phyloP scores from a whole-genome alignment of 257 asterid genomes.

The Nemophila menziesii region DNA sequence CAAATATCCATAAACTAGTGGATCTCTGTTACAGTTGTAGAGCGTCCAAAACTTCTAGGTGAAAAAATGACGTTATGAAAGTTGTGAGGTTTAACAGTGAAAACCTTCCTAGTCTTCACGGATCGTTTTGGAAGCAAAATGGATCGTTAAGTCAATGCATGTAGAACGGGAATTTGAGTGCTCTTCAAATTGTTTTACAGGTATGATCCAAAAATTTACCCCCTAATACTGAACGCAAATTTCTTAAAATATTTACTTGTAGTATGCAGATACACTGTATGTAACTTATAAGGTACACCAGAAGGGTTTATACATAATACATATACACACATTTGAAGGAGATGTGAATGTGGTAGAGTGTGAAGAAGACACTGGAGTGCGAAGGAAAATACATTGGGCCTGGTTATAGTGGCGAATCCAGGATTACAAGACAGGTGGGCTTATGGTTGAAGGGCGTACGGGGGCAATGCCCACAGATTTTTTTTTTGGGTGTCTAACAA shows the following conservation, averaged over 20 bases:
- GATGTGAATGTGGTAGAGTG: too few species aligned
- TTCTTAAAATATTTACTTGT: too few species aligned
- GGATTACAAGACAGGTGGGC: too few species aligned
- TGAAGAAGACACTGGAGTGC: too few species aligned
- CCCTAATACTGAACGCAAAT: too few species aligned
- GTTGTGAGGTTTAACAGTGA: constrained; percentile 11
- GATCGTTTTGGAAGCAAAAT: constrained; percentile 16
- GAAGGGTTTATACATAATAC: constrained; percentile 12
- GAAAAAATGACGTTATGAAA: constrained; percentile 15
- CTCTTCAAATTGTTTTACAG: constrained; percentile 3
- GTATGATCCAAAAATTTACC: constrained; percentile 11
- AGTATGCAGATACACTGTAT: constrained; percentile 18
- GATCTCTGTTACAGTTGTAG: constrained; percentile 20
- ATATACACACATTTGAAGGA: too few species aligned
- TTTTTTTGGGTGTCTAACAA: too few species aligned
- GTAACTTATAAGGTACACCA: constrained; percentile 9
- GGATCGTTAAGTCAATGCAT: constrained; percentile 20
- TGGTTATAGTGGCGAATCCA: too few species aligned
- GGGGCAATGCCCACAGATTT: too few species aligned
- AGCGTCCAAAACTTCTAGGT: constrained; percentile 15
- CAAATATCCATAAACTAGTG: too few species aligned
- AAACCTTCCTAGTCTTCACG: constrained; percentile 11
- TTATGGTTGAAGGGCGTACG: too few species aligned
- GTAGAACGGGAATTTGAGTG: constrained; percentile 10
- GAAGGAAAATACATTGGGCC: too few species aligned